Conservation (phyloP, 2,329 filamentous ascomycete genomes). For the Phialemonium atrogriseum region DNA sequence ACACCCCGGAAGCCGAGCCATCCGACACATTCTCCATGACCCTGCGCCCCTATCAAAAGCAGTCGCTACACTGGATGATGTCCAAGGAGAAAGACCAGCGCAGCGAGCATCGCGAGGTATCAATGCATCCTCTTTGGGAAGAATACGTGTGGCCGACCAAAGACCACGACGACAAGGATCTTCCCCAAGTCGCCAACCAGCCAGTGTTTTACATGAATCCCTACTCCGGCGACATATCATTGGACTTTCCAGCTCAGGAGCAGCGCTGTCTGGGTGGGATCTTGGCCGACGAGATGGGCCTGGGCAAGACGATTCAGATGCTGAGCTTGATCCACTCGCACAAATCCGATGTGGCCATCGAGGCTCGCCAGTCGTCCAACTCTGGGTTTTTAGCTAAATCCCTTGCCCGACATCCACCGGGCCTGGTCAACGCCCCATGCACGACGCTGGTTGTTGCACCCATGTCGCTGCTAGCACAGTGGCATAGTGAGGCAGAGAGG, state of each 20-base stretch:
- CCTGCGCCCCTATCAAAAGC: conserved; percentile 87
- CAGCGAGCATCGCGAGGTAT: conserved; percentile 57
- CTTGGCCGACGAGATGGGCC: conserved; percentile 92
- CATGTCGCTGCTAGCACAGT: conserved; percentile 93
- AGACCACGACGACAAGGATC: conserved; percentile 73
- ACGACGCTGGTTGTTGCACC: conserved; percentile 95
- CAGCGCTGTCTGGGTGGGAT: conserved; percentile 92
- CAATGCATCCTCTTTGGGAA: conserved; percentile 97
- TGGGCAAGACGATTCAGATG: conserved; percentile 99
- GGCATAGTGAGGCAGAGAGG: conserved; percentile 91
- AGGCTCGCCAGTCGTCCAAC: conserved; percentile 32
- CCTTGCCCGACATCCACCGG: no score
- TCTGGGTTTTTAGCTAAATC: no score
- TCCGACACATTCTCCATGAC: conserved; percentile 73
- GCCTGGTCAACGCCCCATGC: conserved; percentile 63
- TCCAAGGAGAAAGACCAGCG: conserved; percentile 79
- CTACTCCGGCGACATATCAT: conserved; percentile 86
- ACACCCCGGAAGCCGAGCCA: conserved; percentile 79
- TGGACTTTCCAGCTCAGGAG: conserved; percentile 88
- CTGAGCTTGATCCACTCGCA: conserved; percentile 86
- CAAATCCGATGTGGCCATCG: conserved; percentile 45
- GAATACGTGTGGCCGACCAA: conserved; percentile 85
- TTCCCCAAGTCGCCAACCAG: conserved; percentile 58
- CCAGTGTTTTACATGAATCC: conserved; percentile 89
- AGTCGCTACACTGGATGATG: conserved; percentile 94